phyloP scores from a whole-genome alignment of 345 rosid genomes.

The Alliaria petiolata region DNA sequence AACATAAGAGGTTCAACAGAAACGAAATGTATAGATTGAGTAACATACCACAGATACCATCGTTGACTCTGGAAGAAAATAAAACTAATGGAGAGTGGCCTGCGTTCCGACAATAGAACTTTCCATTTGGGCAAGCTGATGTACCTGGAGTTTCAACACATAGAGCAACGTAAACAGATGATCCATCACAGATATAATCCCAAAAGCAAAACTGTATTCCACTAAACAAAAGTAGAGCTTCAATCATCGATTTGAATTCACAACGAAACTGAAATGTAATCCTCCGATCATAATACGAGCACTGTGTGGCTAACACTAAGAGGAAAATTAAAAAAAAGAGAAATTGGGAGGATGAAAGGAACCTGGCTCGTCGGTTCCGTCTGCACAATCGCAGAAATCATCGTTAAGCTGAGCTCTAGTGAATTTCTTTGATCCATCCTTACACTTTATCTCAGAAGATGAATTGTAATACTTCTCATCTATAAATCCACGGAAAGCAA shows the following conservation, averaged over 20 bases:
- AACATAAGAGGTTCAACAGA: background rate
- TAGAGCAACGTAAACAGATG: background rate
- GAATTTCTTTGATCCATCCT: conserved; percentile 81
- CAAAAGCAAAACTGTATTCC: too few relatives aligned
- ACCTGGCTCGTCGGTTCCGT: conserved; percentile 97
- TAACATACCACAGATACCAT: conserved; percentile 86
- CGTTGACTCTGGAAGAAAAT: conserved; percentile 93
- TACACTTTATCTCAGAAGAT: conserved; percentile 62
- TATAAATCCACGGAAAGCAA: conserved; percentile 26
- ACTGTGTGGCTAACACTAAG: background rate
- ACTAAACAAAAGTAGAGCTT: background rate
- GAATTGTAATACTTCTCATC: conserved; percentile 77
- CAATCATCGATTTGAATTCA: background rate
- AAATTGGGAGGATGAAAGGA: background rate
- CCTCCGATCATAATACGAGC: background rate
- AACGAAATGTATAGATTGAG: background rate
- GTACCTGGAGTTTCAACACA: conserved; percentile 54
- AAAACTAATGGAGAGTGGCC: conserved; percentile 58
- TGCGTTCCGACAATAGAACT: conserved; percentile 78
- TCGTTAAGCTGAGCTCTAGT: conserved; percentile 77
- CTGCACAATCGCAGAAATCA: conserved; percentile 91
- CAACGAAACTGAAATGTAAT: background rate
- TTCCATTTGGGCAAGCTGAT: conserved; percentile 85
- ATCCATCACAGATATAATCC: background rate
- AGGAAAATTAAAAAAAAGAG: background rate